Percentiles rank a stretch among this genome's conserved stretches.
Evolutionary conservation across 2,329 filamentous ascomycete genomes (phyloP).

Genomic region (Botrytis fragariae): DNA sequence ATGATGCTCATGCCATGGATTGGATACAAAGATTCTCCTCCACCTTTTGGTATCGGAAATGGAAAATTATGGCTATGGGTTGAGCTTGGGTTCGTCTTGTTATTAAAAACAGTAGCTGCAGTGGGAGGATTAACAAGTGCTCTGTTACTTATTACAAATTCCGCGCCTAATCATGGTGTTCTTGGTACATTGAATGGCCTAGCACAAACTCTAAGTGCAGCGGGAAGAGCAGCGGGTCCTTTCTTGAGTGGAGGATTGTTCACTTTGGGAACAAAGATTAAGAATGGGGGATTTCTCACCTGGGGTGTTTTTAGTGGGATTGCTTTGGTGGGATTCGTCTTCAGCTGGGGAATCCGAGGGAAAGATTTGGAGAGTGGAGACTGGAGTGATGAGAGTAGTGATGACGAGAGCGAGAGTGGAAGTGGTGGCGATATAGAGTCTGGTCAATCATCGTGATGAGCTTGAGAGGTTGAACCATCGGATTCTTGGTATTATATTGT

Average conservation of each 20-base stretch:
- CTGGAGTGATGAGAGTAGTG: conserved; percentile 28
- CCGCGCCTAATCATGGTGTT: conserved; percentile 78
- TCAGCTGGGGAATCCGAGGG: conserved; percentile 75
- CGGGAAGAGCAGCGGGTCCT: conserved; percentile 82
- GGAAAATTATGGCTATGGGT: conserved; percentile 71
- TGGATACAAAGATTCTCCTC: conserved; percentile 65
- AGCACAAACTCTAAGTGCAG: conserved; percentile 89
- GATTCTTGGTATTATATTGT: neutral
- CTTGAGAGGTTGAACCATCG: neutral
- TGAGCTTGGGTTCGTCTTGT: conserved; percentile 75
- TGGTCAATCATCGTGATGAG: neutral
- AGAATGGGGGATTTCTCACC: conserved; percentile 78
- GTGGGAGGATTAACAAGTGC: conserved; percentile 89
- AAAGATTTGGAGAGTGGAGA: conserved; percentile 55
- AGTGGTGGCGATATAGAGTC: neutral
- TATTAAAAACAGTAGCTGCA: conserved; percentile 88
- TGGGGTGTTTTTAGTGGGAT: conserved; percentile 88
- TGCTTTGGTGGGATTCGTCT: conserved; percentile 73
- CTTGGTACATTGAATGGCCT: conserved; percentile 90
- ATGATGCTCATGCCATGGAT: conserved; percentile 90
- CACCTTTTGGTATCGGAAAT: conserved; percentile 55
- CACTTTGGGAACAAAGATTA: conserved; percentile 69
- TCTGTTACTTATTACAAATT: conserved; percentile 93
- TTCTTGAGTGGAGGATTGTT: conserved; percentile 87
- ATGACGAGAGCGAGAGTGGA: conserved; percentile 27